These are phyloP conservation scores for Teratosphaeria zuluensis DNA, from an alignment of 2,329 filamentous ascomycete species.

Conservation along the genomic window DNA sequence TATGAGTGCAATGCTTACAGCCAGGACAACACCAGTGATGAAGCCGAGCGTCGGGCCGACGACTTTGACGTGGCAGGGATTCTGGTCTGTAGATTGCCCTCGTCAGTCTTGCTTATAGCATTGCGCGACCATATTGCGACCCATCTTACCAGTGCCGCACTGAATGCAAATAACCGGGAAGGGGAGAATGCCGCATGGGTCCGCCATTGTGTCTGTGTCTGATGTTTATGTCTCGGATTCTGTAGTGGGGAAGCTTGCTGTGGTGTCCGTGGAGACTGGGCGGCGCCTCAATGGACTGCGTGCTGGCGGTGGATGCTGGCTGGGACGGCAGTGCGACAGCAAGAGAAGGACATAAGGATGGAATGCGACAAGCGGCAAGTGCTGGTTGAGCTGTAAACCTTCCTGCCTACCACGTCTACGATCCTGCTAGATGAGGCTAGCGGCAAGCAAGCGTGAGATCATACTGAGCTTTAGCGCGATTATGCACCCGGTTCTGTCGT, in stretches of 20 bases:
- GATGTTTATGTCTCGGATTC: not conserved
- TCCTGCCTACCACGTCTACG: not conserved
- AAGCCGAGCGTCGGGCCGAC: constrained; percentile 31
- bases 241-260: not conserved
- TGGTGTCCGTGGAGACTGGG: not conserved
- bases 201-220: not conserved
- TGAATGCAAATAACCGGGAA: constrained; percentile 23
- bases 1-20: constrained; percentile 11
- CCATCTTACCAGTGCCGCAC: constrained; percentile 20
- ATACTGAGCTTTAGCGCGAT: not conserved
- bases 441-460: not conserved
- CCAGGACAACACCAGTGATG: constrained; percentile 23
- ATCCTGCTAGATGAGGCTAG: not conserved
- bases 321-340: no score
- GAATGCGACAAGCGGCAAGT: not conserved
- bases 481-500: not conserved
- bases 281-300: not conserved
- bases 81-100: constrained; percentile 18
- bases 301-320: no score
- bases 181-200: not conserved
- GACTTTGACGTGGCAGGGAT: constrained; percentile 30
- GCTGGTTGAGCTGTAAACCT: not conserved
- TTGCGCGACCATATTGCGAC: not conserved
- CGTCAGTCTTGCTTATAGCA: not conserved
- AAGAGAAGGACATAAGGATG: no score